Base-by-base conservation (phyloP, 192 early-diverging fungal genomes). In the Chytriomyces sp. region DNA sequence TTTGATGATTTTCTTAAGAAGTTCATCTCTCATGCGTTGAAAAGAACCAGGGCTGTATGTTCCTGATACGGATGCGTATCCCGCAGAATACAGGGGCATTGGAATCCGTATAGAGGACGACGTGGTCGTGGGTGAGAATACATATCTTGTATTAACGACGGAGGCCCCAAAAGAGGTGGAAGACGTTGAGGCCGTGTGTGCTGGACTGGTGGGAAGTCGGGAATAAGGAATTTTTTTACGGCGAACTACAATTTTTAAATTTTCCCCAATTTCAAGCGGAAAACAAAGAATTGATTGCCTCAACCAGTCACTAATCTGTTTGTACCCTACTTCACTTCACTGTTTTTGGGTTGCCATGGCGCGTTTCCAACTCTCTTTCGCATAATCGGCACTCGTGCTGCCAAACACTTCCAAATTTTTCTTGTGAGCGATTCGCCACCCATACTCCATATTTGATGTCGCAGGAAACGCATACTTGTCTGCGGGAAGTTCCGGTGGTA, bases 31-130 rank as follows among this genome's bases (percentile, higher is more conserved):
- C 56, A n/a, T 25, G 17, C 30, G n/a, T 67, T 44, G 8, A 4
- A 25, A 32, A 30, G 97, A 99, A 75, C 97, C 97, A 0, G 97
- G 94, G 0, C 36, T 99, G 3, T 99, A 99, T 75, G 89, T 99
- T 57, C 95, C 97, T 0, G 80, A 83, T 52, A 83, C 90, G 39
- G 77, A 81, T n/a, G 5, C 14, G 1, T 99, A 91, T 78, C 93
- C 94, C 5, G 81, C 82, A 64, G 80, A 90, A 56, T 94, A 89
- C 75, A 91, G 92, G 14, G 93, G 93, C 0, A 92, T 95, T 52
- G 97, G 94, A 26, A 91, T 99, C 49, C 89, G 97, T 39, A 96
- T 99, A 41, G 97, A 99, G 72, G 97, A 99, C 75, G 92, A 99
- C 79, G 87, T 99, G 3, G 88, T 89, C 8, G 86, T 99, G 75